phyloP scores from a whole-genome alignment of 495 filamentous ascomycete genomes.

The Annulohypoxylon stygium region DNA sequence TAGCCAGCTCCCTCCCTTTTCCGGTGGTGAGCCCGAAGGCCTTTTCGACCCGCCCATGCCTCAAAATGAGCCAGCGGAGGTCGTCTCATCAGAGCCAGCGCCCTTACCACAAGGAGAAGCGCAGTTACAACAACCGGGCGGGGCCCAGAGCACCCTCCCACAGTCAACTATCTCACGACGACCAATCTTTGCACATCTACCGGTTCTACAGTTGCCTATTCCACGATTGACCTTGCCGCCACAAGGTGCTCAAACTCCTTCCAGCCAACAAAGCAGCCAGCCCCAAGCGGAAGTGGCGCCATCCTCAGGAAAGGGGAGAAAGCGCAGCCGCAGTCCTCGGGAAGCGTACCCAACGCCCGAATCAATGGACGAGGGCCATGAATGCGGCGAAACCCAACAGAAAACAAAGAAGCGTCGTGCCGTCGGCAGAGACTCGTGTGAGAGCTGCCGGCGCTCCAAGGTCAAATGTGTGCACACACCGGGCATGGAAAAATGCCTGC shows the following conservation, averaged over 20 bases:
- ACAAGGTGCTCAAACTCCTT: background rate
- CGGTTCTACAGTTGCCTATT: too few relatives aligned
- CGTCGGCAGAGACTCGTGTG: constrained; percentile 7
- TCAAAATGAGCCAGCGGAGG: background rate
- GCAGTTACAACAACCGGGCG: background rate
- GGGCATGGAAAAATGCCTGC: background rate
- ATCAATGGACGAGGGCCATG: background rate
- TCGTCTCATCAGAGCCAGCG: background rate
- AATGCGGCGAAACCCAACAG: background rate
- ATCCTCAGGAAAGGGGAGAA: background rate
- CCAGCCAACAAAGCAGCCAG: background rate
- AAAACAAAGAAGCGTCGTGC: background rate
- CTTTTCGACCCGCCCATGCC: background rate
- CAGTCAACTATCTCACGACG: background rate
- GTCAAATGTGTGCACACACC: background rate
- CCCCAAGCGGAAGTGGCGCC: background rate
- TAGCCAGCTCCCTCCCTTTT: background rate
- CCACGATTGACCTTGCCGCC: background rate
- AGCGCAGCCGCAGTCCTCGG: background rate
- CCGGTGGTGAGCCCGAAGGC: background rate
- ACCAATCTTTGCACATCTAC: too few relatives aligned
- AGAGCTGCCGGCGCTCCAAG: constrained; percentile 12
- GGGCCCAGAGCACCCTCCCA: background rate
- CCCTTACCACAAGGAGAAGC: background rate
- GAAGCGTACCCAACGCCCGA: background rate